Base-by-base conservation (phyloP, 768 basidiomycete species). In the Epithele typhae region DNA sequence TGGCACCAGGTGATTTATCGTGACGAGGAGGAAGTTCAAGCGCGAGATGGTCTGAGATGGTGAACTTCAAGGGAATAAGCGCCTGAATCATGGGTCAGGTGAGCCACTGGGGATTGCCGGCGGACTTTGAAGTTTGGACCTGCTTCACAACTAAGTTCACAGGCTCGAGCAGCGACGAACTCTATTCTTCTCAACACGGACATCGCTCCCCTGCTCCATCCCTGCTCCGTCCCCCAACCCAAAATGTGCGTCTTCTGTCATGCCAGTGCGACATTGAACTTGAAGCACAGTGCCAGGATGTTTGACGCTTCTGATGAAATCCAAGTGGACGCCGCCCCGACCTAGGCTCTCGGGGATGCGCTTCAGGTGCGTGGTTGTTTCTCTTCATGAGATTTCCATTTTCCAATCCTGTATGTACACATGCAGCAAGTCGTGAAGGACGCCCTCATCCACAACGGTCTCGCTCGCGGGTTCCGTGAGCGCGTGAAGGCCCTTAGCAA, bases 291-390 rank as follows among this genome's bases (percentile, higher is more conserved):
- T 32, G 43, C 34, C 55, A 84, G 79, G 77, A 92, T 92, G 89
- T 92, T 90, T 87, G 88, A 92, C 87, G 89, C 89, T 89, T 89
- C 87, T 90, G 89, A 92, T 89, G 88, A 88, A 72, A 84, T 87
- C 71, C 71, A 77, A 68, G 80, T 90, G 64, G 87, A 90, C 37
- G 64, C 71, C 44, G 92, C 92, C 57, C 72, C 88, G 59, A 68
- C 85, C 36, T 90, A 92, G 63, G 90, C 88, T 22, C 93, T 98
- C 57, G 95, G 98, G 76, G 93, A 96, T 43, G 89, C 88, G 59
- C 87, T 92, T 67, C 83, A 90, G 77, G 88, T 87, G 45, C 18
- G 70, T 58, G 17, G 8, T n/a, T 36, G 30, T 9, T 15, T 32
- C n/a, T 32, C 30, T 32, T 32, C 30, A 32, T 32, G 9, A n/a